Evolutionary conservation across 306 rosid genomes (phyloP).

Genomic region (Vigna nakashimae): DNA sequence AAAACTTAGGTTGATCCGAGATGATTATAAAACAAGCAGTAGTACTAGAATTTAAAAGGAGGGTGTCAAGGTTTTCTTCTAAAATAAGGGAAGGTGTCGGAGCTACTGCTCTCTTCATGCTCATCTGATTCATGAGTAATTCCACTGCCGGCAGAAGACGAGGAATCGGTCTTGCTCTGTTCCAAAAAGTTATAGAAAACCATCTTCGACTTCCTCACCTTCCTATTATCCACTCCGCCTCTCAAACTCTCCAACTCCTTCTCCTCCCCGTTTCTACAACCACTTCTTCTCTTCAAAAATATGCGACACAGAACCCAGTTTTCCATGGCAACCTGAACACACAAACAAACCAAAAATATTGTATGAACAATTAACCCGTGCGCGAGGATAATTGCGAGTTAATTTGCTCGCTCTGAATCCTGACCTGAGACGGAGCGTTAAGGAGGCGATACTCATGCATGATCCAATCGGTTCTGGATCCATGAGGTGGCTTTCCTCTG

Average conservation of each 20-base stretch:
- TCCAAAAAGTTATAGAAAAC: conserved; percentile 89
- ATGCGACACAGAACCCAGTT: conserved; percentile 95
- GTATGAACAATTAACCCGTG: background rate
- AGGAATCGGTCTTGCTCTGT: conserved; percentile 48
- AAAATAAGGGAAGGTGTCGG: conserved; percentile 58
- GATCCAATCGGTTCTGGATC: conserved; percentile 93
- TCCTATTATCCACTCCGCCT: background rate
- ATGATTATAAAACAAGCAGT: conserved; percentile 26
- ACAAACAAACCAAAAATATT: background rate
- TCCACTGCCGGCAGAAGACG: conserved; percentile 77
- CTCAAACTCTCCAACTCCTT: background rate
- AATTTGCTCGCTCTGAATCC: background rate
- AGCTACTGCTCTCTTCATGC: conserved; percentile 81
- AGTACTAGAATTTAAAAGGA: background rate
- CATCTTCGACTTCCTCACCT: conserved; percentile 38
- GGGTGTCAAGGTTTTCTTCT: conserved; percentile 53
- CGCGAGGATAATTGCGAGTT: background rate
- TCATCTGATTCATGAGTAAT: conserved; percentile 62
- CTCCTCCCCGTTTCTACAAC: conserved; percentile 46
- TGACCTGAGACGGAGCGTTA: background rate
- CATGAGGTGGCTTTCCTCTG: conserved; percentile 88
- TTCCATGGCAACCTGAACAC: conserved; percentile 36
- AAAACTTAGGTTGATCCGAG: background rate
- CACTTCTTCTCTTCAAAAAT: conserved; percentile 81
- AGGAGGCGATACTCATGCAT: conserved; percentile 96